phyloP scores from a whole-genome alignment of 345 rosid genomes.

The Rhizophora apiculata region DNA sequence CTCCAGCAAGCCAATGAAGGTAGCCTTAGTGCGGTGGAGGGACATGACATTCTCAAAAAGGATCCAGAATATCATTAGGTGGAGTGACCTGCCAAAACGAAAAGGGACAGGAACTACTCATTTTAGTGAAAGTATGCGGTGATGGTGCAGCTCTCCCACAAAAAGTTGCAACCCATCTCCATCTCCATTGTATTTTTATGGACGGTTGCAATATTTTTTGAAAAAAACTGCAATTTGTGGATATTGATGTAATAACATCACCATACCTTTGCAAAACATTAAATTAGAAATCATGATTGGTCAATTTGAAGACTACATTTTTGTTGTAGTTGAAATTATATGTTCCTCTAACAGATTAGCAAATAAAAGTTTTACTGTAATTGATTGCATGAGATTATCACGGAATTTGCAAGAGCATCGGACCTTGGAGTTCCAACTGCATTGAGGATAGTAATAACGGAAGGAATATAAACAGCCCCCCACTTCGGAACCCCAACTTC shows the following conservation, averaged over 20 bases:
- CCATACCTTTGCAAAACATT: no score
- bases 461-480: constrained; percentile 89
- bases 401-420: background rate
- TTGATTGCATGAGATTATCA: background rate
- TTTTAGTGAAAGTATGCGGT: no score
- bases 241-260: no score
- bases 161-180: no score
- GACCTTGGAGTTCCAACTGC: constrained; percentile 98
- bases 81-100: constrained; percentile 58
- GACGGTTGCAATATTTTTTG: no score
- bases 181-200: no score
- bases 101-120: background rate
- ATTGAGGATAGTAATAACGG: constrained; percentile 70
- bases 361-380: background rate
- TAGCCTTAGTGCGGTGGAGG: constrained; percentile 82
- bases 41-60: constrained; percentile 98
- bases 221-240: no score
- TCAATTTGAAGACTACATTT: no score
- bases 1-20: constrained; percentile 82
- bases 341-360: no score
- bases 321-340: no score
- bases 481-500: constrained; percentile 87
- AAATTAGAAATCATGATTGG: no score
- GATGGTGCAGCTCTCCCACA: no score
- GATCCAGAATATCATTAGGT: constrained; percentile 86